Evolutionary conservation across 2,329 filamentous ascomycete genomes (phyloP), one percentile per base, ranked within the genome.

Genomic region (Diplodia scrobiculata): DNA sequence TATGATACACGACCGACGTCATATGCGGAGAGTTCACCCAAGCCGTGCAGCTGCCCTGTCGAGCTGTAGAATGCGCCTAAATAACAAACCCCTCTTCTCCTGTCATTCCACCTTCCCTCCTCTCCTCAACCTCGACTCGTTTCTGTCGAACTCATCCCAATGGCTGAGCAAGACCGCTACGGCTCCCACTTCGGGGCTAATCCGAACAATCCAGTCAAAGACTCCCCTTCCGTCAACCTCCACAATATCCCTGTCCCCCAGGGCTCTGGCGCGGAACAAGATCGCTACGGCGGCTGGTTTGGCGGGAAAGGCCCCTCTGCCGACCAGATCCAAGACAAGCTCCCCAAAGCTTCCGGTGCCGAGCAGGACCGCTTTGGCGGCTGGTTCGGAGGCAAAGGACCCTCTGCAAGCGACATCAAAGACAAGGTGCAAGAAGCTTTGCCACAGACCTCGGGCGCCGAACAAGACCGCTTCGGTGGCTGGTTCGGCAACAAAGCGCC

Each of bases 121-220:
- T 41, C 47, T 13, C 17, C 27, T 36, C 41, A 36, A 47, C 29
- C 34, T 21, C 58, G 14, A 21, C 9, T 25, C 29, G 45, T 66
- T 41, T 25, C 45, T 21, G 50, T 58, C 63, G 9, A 54, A 27
- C 36, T 48, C 63, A 41, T 63, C 60, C 17, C 47, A 63, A 66
- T 66, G 65, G 65, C 65, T 41, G 65, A 67, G 52, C 65, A 67
- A 63, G 65, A 67, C 52, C 58, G 59, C 41, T 67, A 67, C 51
- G 65, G 38, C 59, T 67, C 65, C 25, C 65, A 67, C 21, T 58
- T 48, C 27, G 34, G 65, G 14, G 27, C 41, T n/a, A 54, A 67
- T 58, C 65, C 65, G 21, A 38, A 36, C 48, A 63, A 67, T 41
- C 65, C 65, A 2, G 59, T 67, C 36, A 58, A 52, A 11, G 65